A percentile compares a stretch with the other conserved stretches of the same genome.
Conservation (phyloP, 2,329 filamentous ascomycete genomes). For the Aspergillus japonicus region DNA sequence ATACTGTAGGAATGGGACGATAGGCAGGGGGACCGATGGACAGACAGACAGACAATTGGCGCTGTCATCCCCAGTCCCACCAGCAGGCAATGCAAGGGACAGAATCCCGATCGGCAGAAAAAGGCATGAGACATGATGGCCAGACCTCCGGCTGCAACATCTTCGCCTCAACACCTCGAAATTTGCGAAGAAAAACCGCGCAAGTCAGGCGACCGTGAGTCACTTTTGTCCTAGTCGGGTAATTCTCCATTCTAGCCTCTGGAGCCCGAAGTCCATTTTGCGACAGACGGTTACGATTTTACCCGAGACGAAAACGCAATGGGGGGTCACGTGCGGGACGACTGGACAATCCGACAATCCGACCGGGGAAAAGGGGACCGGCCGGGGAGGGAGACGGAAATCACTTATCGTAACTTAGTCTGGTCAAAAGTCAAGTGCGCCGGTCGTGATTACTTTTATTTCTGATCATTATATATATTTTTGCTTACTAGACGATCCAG, state of each 20-base stretch:
- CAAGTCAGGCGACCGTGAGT: not conserved
- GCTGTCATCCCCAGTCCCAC: constrained; percentile 3
- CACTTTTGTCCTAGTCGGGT: not conserved
- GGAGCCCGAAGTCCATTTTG: not conserved
- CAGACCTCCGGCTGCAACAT: not conserved
- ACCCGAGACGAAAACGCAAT: constrained; percentile 22
- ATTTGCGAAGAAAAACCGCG: constrained; percentile 19
- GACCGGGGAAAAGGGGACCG: not conserved
- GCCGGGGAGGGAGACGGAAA: not conserved
- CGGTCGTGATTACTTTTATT: too few relatives aligned
- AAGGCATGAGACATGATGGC: too few relatives aligned
- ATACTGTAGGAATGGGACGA: not conserved
- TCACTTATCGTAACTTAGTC: not conserved
- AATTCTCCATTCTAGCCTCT: not conserved
- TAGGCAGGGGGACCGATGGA: not conserved
- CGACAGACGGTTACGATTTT: constrained; percentile 17
- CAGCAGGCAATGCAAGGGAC: constrained; percentile 4
- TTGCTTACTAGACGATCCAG: not conserved
- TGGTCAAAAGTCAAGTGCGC: too few relatives aligned
- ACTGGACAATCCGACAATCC: not conserved
- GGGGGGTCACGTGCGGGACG: constrained; percentile 18
- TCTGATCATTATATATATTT: not conserved
- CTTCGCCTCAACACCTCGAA: not conserved
- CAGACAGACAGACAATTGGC: too few relatives aligned
- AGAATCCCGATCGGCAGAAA: not conserved